Percentiles rank a stretch among this genome's conserved stretches.
These are phyloP conservation scores for Amanita rubescens DNA, from an alignment of 768 basidiomycete species.

Conservation along the genomic window DNA sequence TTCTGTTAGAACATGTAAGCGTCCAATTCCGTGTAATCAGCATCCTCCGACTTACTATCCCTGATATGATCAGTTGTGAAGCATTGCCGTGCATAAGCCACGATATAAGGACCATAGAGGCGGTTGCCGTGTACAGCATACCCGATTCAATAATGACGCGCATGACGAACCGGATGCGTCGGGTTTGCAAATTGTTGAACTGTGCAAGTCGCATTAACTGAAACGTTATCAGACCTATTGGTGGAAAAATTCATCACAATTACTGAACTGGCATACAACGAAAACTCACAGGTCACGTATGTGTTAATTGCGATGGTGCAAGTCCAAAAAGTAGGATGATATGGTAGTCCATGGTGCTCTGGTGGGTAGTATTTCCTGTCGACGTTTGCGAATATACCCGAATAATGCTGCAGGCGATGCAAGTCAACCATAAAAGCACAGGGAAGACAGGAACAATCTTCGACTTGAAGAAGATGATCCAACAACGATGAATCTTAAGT, in stretches of 20 bases:
- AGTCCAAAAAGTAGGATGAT: constrained; percentile 9
- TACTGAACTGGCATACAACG: neutral
- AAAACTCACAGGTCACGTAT: constrained; percentile 13
- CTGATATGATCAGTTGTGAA: too few relatives aligned
- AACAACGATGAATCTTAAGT: constrained; percentile 12
- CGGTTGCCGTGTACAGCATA: neutral
- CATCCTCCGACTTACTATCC: too few relatives aligned
- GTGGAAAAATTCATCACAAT: neutral
- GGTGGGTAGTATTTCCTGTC: neutral
- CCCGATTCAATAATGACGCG: constrained; percentile 6
- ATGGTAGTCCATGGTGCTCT: neutral
- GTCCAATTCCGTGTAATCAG: too few relatives aligned
- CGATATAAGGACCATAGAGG: neutral
- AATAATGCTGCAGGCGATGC: constrained; percentile 3
- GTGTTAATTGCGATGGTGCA: constrained; percentile 12
- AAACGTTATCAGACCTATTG: too few relatives aligned
- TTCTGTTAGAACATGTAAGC: too few relatives aligned
- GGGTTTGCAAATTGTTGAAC: neutral
- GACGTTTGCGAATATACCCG: constrained; percentile 5
- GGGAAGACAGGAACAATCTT: constrained; percentile 9
- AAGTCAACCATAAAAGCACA: constrained; percentile 10
- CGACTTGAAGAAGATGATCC: constrained; percentile 14
- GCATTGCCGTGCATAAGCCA: too few relatives aligned
- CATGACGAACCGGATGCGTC: neutral
- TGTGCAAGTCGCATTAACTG: neutral